Evolutionary conservation across 345 rosid genomes (phyloP).

Genomic region (Eutrema japonicum): DNA sequence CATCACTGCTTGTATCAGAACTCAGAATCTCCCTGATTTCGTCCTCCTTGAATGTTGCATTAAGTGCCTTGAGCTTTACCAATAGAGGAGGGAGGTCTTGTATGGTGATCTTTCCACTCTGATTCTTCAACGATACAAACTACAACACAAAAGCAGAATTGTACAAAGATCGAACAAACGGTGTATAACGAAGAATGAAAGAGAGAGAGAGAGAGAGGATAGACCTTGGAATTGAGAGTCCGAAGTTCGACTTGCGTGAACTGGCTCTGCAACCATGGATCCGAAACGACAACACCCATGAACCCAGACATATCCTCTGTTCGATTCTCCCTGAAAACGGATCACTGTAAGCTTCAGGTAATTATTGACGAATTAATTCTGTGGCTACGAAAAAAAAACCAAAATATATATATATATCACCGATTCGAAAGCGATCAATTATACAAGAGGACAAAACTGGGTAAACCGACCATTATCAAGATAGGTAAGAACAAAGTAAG

Average conservation of each 20-base stretch:
- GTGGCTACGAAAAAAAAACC: constrained; percentile 26
- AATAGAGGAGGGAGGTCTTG: constrained; percentile 66
- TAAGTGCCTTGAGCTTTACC: constrained; percentile 67
- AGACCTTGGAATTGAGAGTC: constrained; percentile 76
- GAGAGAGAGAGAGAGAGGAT: background rate
- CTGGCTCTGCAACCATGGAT: constrained; percentile 84
- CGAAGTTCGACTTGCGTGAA: constrained; percentile 93
- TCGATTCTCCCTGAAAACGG: background rate
- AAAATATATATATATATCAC: background rate
- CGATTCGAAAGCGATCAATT: constrained; percentile 1
- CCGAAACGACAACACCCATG: constrained; percentile 73
- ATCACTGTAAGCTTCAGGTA: constrained; percentile 5
- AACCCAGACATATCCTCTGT: constrained; percentile 66
- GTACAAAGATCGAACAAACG: background rate
- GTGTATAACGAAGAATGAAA: constrained; percentile 7
- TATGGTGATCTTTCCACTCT: constrained; percentile 61
- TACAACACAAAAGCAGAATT: constrained; percentile 35
- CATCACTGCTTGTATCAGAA: constrained; percentile 53
- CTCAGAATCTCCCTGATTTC: constrained; percentile 58
- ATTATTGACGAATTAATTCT: background rate
- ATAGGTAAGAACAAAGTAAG: constrained; percentile 18
- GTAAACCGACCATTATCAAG: constrained; percentile 19
- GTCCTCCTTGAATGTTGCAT: constrained; percentile 60
- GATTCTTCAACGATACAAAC: constrained; percentile 65
- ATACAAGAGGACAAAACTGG: constrained; percentile 31